These are phyloP conservation scores for Epichloe gansuensis DNA, from an alignment of 2,329 filamentous ascomycete species.

Conservation along the genomic window DNA sequence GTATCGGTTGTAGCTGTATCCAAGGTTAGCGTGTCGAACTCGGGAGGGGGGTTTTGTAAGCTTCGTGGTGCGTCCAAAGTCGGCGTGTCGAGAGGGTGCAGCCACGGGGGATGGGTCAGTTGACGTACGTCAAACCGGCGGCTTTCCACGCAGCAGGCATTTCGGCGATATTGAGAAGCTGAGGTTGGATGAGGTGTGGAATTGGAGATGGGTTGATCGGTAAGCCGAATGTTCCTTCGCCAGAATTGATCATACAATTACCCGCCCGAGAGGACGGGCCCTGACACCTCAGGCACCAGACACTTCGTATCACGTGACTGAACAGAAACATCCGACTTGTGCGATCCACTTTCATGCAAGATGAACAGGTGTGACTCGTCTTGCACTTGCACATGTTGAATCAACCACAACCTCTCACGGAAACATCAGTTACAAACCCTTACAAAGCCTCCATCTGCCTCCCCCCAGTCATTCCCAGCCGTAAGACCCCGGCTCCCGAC, in stretches of 20 bases:
- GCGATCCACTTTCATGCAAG: constrained; percentile 12
- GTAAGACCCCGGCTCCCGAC: too few relatives aligned
- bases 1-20: constrained; percentile 94
- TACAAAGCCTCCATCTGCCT: too few relatives aligned
- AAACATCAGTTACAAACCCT: too few relatives aligned
- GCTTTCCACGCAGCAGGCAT: constrained; percentile 99
- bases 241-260: constrained; percentile 17
- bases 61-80: background rate
- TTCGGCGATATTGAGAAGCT: constrained; percentile 37
- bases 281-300: constrained; percentile 19
- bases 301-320: constrained; percentile 8
- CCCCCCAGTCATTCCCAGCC: too few relatives aligned
- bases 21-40: constrained; percentile 1
- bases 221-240: constrained; percentile 22
- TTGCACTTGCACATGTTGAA: too few relatives aligned
- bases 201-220: constrained; percentile 20
- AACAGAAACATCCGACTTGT: too few relatives aligned
- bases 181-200: constrained; percentile 12
- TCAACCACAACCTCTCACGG: too few relatives aligned
- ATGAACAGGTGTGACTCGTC: too few relatives aligned
- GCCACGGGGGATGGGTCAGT: constrained; percentile 14
- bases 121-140: constrained; percentile 82
- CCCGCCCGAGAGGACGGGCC: constrained; percentile 14
- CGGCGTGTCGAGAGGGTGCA: background rate
- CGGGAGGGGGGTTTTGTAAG: constrained; percentile 1